Percentiles rank a stretch among this genome's conserved stretches.
Conservation (phyloP, 1,284 basidiomycete genomes). For the Boletus semigastroideus region DNA sequence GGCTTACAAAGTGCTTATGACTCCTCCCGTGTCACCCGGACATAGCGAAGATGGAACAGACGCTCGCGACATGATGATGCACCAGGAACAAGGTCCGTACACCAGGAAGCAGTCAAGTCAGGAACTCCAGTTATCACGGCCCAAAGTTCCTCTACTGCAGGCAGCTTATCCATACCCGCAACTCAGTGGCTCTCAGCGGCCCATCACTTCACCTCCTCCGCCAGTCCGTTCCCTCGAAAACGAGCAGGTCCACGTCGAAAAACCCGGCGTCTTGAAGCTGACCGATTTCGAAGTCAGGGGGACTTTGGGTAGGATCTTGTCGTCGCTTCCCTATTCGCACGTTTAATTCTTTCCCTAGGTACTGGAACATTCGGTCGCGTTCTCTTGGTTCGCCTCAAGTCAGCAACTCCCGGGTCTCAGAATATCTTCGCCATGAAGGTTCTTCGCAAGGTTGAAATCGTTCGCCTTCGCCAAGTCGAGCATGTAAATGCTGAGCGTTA, state of each 20-base stretch:
- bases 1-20: constrained; percentile 47
- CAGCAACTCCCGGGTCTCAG: constrained; percentile 46
- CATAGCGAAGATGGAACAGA: constrained; percentile 37
- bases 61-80: constrained; percentile 30
- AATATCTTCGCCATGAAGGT: constrained; percentile 92
- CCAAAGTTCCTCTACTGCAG: constrained; percentile 9
- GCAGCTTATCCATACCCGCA: constrained; percentile 13
- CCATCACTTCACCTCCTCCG: constrained; percentile 35
- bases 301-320: constrained; percentile 58
- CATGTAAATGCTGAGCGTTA: constrained; percentile 98
- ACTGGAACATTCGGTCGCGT: constrained; percentile 95
- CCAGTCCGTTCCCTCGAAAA: constrained; percentile 66
- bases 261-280: constrained; percentile 54
- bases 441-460: constrained; percentile 89
- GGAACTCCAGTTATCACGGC: constrained; percentile 5
- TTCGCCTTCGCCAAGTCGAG: constrained; percentile 95
- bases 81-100: constrained; percentile 31
- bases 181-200: constrained; percentile 17
- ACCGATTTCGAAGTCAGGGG: constrained; percentile 81
- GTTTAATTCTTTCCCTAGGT: constrained; percentile 46
- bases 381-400: constrained; percentile 73
- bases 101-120: constrained; percentile 20
- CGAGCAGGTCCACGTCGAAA: constrained; percentile 62
- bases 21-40: constrained; percentile 59
- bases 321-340: constrained; percentile 3